Evolutionary conservation across 1,284 basidiomycete species (phyloP).

Genomic region (Papiliotrema fonsecae): DNA sequence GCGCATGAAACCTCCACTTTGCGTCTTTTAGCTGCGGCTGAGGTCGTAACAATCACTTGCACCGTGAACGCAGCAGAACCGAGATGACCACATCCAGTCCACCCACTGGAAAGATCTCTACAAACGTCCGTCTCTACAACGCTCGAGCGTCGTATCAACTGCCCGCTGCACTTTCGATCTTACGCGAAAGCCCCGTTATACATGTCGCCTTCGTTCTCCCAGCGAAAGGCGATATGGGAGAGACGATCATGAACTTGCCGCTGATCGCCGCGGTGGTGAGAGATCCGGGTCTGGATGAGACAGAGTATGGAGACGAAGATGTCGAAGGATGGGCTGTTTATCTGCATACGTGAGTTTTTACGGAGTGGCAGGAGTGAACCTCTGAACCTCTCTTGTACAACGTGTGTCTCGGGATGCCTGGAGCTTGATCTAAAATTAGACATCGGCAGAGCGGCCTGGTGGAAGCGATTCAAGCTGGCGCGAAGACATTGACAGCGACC

Average conservation of each 20-base stretch:
- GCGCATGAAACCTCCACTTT: too few relatives aligned
- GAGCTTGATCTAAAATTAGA: conserved; percentile 2
- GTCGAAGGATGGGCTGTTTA: conserved; percentile 11
- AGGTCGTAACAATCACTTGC: too few relatives aligned
- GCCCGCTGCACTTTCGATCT: conserved; percentile 13
- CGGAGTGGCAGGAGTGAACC: too few relatives aligned
- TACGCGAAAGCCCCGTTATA: conserved; percentile 10
- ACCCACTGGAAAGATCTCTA: too few relatives aligned
- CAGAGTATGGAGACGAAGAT: conserved; percentile 13
- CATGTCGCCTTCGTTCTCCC: conserved; percentile 24
- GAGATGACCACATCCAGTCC: too few relatives aligned
- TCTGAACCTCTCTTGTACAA: too few relatives aligned
- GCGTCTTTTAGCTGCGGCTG: too few relatives aligned
- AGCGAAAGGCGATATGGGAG: conserved; percentile 10
- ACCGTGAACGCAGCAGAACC: too few relatives aligned
- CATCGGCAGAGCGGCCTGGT: conserved; percentile 18
- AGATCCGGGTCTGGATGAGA: conserved; percentile 13
- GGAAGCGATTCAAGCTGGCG: conserved; percentile 15
- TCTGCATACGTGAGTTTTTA: conserved; percentile 20
- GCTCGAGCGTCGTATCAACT: conserved; percentile 16
- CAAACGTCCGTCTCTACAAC: neutral
- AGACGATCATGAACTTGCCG: conserved; percentile 25
- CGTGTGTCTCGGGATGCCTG: too few relatives aligned
- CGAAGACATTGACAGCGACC: conserved; percentile 14
- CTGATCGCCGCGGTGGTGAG: conserved; percentile 11